Percentiles rank a stretch among this genome's conserved stretches.
These are phyloP conservation scores for Alternaria rosae DNA, from an alignment of 2,329 filamentous ascomycete species.

Conservation along the genomic window DNA sequence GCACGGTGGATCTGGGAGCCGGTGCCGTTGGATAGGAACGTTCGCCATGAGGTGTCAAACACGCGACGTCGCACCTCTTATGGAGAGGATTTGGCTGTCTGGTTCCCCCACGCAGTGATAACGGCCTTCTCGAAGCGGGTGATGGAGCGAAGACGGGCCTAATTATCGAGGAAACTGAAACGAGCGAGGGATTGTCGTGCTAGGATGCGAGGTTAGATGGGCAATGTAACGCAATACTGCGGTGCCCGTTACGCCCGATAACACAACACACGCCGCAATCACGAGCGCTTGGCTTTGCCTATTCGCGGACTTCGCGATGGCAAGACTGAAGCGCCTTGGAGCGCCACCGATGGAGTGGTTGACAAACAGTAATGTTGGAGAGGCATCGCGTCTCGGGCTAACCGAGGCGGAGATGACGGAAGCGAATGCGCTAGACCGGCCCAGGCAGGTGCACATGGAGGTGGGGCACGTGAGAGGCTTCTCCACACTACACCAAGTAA, in stretches of 20 bases:
- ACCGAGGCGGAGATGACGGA: conserved; percentile 18
- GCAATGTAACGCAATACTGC: conserved; percentile 22
- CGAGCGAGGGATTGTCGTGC: conserved; percentile 17
- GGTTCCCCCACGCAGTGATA: conserved; percentile 27
- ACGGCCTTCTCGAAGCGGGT: conserved; percentile 10
- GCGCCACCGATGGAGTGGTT: conserved; percentile 22
- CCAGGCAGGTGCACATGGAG: conserved; percentile 9
- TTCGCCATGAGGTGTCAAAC: conserved; percentile 1
- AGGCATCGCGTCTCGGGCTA: conserved; percentile 10
- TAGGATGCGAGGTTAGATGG: conserved; percentile 13
- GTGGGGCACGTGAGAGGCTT: conserved; percentile 27
- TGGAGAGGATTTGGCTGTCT: conserved; percentile 9
- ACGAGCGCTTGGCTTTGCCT: conserved; percentile 5
- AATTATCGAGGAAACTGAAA: conserved; percentile 20
- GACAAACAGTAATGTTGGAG: conserved; percentile 21
- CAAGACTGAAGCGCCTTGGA: conserved; percentile 13
- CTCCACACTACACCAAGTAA: conserved; percentile 18
- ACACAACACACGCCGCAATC: conserved; percentile 19
- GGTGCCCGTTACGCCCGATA: conserved; percentile 9
- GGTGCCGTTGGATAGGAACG: conserved; percentile 1
- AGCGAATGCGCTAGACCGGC: neutral
- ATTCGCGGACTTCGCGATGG: conserved; percentile 1
- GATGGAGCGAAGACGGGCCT: neutral
- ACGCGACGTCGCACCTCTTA: conserved; percentile 19
- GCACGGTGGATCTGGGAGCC: conserved; percentile 5